Percentiles rank a stretch among this genome's conserved stretches.
Conservation (phyloP, 2,329 filamentous ascomycete genomes). For the Xylariaceae sp. region DNA sequence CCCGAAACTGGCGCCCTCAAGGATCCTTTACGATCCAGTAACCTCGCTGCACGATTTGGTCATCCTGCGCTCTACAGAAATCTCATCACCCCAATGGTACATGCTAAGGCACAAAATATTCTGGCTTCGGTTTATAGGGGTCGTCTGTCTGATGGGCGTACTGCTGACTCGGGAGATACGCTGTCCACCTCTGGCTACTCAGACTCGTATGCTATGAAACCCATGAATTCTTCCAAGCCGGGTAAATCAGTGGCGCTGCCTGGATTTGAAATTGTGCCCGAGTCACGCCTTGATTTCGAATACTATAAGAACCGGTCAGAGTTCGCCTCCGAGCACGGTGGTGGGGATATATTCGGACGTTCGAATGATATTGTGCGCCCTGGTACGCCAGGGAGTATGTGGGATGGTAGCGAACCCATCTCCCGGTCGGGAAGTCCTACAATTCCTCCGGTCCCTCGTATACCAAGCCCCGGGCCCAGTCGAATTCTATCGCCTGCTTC, state of each 20-base stretch:
- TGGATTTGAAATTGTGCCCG: slow-evolving; percentile 89
- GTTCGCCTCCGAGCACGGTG: slow-evolving; percentile 87
- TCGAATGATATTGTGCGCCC: slow-evolving; percentile 65
- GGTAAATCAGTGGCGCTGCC: slow-evolving; percentile 60
- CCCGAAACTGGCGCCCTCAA: slow-evolving; percentile 56
- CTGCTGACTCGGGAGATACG: slow-evolving; percentile 62
- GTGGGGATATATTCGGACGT: slow-evolving; percentile 70
- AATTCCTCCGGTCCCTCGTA: slow-evolving; percentile 39
- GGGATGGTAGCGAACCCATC: slow-evolving; percentile 49
- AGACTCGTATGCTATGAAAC: slow-evolving; percentile 79
- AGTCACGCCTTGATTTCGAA: slow-evolving; percentile 85
- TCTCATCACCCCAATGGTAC: slow-evolving; percentile 35
- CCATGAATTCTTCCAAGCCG: slow-evolving; percentile 68
- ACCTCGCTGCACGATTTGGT: slow-evolving; percentile 79
- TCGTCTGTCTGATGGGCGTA: slow-evolving; percentile 72
- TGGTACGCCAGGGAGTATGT: slow-evolving; percentile 64
- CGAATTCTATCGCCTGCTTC: slow-evolving; percentile 36
- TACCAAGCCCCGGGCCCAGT: slow-evolving; percentile 38
- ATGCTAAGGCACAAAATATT: slow-evolving; percentile 82
- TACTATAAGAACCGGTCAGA: slow-evolving; percentile 91
- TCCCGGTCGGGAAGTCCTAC: slow-evolving; percentile 61
- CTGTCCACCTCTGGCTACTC: slow-evolving; percentile 75
- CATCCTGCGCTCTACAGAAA: slow-evolving; percentile 59
- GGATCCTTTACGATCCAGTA: slow-evolving; percentile 66
- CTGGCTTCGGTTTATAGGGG: slow-evolving; percentile 87